Conservation (phyloP, 2,329 filamentous ascomycete genomes). For the Pezicula rhizophila region DNA sequence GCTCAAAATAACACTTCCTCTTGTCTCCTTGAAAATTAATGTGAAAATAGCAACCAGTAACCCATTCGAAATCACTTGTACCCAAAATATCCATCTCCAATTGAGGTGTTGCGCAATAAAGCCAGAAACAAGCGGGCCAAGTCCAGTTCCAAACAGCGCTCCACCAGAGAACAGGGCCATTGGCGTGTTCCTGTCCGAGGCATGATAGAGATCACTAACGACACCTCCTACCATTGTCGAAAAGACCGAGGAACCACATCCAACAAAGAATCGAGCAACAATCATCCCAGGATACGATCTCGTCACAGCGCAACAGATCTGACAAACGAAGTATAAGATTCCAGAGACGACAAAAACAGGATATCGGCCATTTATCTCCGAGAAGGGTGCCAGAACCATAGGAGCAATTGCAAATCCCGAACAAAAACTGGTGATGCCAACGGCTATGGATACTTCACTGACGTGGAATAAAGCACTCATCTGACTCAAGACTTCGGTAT, state of each 20-base stretch:
- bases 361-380: constrained; percentile 80
- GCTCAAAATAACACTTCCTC: constrained; percentile 73
- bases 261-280: constrained; percentile 67
- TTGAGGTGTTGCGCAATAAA: constrained; percentile 59
- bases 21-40: constrained; percentile 72
- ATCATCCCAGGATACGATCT: constrained; percentile 67
- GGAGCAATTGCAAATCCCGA: constrained; percentile 74
- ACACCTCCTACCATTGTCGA: constrained; percentile 91
- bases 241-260: constrained; percentile 72
- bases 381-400: constrained; percentile 83
- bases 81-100: constrained; percentile 88
- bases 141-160: constrained; percentile 72
- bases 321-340: constrained; percentile 62
- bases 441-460: constrained; percentile 58
- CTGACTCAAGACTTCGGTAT: constrained; percentile 23
- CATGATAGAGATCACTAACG: constrained; percentile 77
- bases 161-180: constrained; percentile 84
- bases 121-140: constrained; percentile 67
- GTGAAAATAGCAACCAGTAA: constrained; percentile 58
- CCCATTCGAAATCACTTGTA: constrained; percentile 67
- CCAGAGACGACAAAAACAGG: constrained; percentile 76
- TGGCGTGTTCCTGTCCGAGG: constrained; percentile 74
- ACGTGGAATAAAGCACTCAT: constrained; percentile 62
- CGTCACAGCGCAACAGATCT: constrained; percentile 69
- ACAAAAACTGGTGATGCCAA: constrained; percentile 79